These are phyloP conservation scores for Saturnispora diversa DNA, from an alignment of 805 yeast species.

Conservation along the genomic window DNA sequence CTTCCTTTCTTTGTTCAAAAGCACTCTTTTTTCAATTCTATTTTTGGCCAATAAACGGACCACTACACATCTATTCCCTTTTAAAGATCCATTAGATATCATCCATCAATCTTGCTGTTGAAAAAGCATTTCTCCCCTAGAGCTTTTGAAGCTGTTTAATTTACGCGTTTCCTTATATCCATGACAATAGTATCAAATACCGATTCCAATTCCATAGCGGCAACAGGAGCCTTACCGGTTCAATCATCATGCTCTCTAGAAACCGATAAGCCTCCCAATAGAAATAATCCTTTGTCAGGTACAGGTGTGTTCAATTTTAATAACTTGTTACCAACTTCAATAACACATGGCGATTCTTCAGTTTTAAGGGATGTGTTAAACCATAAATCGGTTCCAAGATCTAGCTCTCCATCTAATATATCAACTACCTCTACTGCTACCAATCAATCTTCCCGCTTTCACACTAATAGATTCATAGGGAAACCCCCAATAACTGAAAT, in stretches of 20 bases:
- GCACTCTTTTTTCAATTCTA: too few relatives aligned
- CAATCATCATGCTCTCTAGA: neutral
- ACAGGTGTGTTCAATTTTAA: too few relatives aligned
- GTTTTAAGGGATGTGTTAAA: constrained; percentile 1
- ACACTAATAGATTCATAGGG: constrained; percentile 25
- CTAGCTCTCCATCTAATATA: constrained; percentile 7
- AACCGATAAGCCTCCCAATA: constrained; percentile 3
- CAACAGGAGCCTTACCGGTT: too few relatives aligned
- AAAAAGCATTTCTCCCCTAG: too few relatives aligned
- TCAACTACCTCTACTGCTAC: constrained; percentile 9
- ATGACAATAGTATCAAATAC: neutral
- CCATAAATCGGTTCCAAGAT: constrained; percentile 5
- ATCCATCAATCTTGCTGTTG: too few relatives aligned
- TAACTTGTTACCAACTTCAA: neutral
- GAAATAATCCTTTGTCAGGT: neutral
- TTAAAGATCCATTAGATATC: too few relatives aligned
- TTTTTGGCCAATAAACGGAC: too few relatives aligned
- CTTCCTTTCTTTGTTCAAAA: too few relatives aligned
- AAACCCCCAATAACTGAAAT: constrained; percentile 39
- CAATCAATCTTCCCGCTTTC: constrained; percentile 16
- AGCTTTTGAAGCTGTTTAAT: too few relatives aligned
- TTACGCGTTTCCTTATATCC: too few relatives aligned
- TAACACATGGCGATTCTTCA: neutral
- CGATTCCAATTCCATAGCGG: too few relatives aligned
- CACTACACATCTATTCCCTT: too few relatives aligned